Conservation (phyloP, 192 early-diverging fungal species). For the Bifiguratus adelaidae region DNA sequence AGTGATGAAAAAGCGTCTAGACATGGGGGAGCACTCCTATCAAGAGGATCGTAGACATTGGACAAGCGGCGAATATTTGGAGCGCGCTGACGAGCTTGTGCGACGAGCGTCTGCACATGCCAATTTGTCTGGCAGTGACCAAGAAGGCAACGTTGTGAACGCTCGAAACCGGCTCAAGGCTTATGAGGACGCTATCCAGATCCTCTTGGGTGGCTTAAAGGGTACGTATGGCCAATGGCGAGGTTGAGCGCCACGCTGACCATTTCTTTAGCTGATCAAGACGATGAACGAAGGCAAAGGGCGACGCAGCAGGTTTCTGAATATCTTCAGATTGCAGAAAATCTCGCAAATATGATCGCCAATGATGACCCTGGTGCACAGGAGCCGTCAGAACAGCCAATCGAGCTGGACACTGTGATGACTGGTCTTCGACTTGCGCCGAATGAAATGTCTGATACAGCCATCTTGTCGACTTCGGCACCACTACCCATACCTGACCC, state of each 20-base stretch:
- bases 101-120: constrained; percentile 4
- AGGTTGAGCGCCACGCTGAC: background rate
- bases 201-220: constrained; percentile 54
- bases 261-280: constrained; percentile 35
- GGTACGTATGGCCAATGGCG: constrained; percentile 18
- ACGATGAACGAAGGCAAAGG: constrained; percentile 30
- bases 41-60: constrained; percentile 5
- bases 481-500: too few species aligned
- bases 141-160: constrained; percentile 4
- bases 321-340: constrained; percentile 39
- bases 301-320: constrained; percentile 29
- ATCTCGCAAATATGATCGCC: constrained; percentile 21
- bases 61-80: constrained; percentile 9
- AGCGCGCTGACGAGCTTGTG: constrained; percentile 14
- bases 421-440: too few species aligned
- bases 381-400: too few species aligned
- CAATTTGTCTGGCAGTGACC: background rate
- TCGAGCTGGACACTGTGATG: too few species aligned
- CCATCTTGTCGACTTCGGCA: too few species aligned
- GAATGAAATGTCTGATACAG: too few species aligned
- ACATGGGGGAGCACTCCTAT: constrained; percentile 16
- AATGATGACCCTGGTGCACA: constrained; percentile 9
- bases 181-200: constrained; percentile 50
- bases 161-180: constrained; percentile 21
- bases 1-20: constrained; percentile 59